Base-by-base conservation (phyloP, 2,329 filamentous ascomycete genomes). In the Penicillium brevicompactum region DNA sequence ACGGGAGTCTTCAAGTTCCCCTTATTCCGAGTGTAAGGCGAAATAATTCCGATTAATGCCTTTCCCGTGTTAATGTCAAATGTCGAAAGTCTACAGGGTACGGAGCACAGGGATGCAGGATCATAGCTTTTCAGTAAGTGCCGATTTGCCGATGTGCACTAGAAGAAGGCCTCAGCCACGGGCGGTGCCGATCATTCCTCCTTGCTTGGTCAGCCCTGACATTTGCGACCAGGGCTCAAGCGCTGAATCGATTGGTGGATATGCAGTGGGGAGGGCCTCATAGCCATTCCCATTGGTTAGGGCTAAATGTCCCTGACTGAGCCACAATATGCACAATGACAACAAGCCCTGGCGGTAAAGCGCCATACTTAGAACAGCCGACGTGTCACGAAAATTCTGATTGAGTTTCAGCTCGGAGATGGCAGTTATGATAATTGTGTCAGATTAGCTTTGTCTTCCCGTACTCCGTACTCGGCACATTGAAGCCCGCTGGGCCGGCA, bases 331-430 rank as follows among this genome's bases (percentile, higher is more conserved):
- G 38, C 38, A n/a, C 46, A 8, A 53, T 43, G 51, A 49, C 30
- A 21, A 48, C 44, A 48, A n/a, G 42, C 49, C 22, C 16, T 48
- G 18, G 40, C 37, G 32, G 45, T 16, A 37, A 31, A 10, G 27
- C 13, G 18, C 30, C 41, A 38, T 51, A 24, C 42, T 47, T 41
- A 41, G 49, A 41, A 46, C 16, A 30, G 38, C 38, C 38, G 38
- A 41, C 18, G 38, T 41, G 38, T 41, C 24, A 21, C 46, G 48
- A 58, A 58, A 58, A 56, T 34, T 58, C 56, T 52, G 51, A 55
- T 38, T 49, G 18, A 49, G 41, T 42, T 45, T 55, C 52, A 56
- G 52, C 49, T 31, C 43, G 44, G 42, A 48, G 16, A 46, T 46
- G 41, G 49, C 51, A 55, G 14, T 47, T 49, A 6, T 8, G 18